Percentiles rank a stretch among this genome's conserved stretches.
Conservation (phyloP, 2,329 filamentous ascomycete genomes). For the Pestalotiopsis sp. region DNA sequence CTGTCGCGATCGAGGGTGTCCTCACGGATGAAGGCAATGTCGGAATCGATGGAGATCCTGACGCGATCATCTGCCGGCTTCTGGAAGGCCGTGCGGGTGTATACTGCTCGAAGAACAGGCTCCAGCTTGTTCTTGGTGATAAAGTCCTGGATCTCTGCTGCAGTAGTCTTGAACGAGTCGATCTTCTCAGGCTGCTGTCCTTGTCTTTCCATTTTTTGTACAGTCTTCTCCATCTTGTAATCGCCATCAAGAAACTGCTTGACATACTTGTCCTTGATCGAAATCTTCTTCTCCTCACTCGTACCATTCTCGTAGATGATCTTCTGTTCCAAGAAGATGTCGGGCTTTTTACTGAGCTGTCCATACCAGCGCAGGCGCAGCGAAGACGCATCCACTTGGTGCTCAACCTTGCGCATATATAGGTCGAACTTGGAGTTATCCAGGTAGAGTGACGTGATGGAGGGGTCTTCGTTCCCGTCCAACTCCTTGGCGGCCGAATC, state of each 20-base stretch:
- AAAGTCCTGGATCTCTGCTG: conserved; percentile 77
- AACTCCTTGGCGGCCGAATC: conserved; percentile 80
- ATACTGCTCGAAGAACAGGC: conserved; percentile 87
- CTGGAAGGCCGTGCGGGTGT: conserved; percentile 92
- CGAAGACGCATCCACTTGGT: conserved; percentile 74
- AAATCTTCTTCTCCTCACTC: conserved; percentile 77
- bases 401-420: conserved; percentile 82
- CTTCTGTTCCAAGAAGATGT: conserved; percentile 89
- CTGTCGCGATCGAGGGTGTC: conserved; percentile 75
- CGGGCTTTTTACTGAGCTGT: conserved; percentile 73
- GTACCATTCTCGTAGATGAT: conserved; percentile 73
- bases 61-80: conserved; percentile 90
- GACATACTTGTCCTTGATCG: conserved; percentile 93
- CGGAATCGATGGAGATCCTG: conserved; percentile 88
- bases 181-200: conserved; percentile 67
- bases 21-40: conserved; percentile 82
- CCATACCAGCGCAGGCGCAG: conserved; percentile 91
- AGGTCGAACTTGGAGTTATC: conserved; percentile 84
- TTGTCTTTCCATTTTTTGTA: conserved; percentile 82
- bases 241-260: conserved; percentile 82
- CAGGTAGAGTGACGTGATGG: conserved; percentile 94
- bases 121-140: conserved; percentile 76
- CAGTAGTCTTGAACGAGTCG: conserved; percentile 68
- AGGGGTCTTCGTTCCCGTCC: conserved; percentile 80
- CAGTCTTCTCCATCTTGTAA: conserved; percentile 88